Evolutionary conservation across 2,329 filamentous ascomycete species (phyloP).

Genomic region (Sporothrix sp.): DNA sequence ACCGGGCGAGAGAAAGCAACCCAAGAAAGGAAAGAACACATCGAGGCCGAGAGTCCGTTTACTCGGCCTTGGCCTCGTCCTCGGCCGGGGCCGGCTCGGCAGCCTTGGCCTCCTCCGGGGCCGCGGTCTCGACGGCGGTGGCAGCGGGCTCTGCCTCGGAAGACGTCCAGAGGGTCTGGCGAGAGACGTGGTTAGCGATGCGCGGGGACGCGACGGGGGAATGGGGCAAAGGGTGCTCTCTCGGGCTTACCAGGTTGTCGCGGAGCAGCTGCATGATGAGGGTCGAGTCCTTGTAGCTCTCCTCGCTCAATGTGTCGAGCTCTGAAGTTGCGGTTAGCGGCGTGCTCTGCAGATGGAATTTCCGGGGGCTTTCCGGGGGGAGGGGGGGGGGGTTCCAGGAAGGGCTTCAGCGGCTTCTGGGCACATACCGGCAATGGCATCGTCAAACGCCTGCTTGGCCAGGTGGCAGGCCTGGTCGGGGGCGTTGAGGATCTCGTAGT

Average conservation of each 20-base stretch:
- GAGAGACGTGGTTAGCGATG: too few species aligned
- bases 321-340: too few species aligned
- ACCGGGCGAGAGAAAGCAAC: too few species aligned
- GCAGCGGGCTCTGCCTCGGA: slow-evolving; percentile 78
- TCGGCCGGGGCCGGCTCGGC: slow-evolving; percentile 29
- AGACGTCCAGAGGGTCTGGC: slow-evolving; percentile 94
- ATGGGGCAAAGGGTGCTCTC: too few species aligned
- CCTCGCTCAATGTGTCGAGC: slow-evolving; percentile 94
- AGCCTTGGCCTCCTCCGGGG: slow-evolving; percentile 38
- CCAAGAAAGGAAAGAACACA: not conserved
- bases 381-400: too few species aligned
- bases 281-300: slow-evolving; percentile 97
- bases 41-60: slow-evolving; percentile 4
- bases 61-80: slow-evolving; percentile 16
- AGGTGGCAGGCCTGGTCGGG: slow-evolving; percentile 97
- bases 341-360: too few species aligned
- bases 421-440: slow-evolving; percentile 96
- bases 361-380: too few species aligned
- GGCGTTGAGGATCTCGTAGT: slow-evolving; percentile 90
- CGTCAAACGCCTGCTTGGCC: slow-evolving; percentile 90
- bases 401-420: too few species aligned
- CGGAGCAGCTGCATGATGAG: slow-evolving; percentile 98
- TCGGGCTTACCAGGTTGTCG: too few species aligned
- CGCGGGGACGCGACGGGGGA: too few species aligned
- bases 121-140: slow-evolving; percentile 51